Evolutionary conservation across 352 stramenopile species (phyloP).

Genomic region (Phytophthora rubi): DNA sequence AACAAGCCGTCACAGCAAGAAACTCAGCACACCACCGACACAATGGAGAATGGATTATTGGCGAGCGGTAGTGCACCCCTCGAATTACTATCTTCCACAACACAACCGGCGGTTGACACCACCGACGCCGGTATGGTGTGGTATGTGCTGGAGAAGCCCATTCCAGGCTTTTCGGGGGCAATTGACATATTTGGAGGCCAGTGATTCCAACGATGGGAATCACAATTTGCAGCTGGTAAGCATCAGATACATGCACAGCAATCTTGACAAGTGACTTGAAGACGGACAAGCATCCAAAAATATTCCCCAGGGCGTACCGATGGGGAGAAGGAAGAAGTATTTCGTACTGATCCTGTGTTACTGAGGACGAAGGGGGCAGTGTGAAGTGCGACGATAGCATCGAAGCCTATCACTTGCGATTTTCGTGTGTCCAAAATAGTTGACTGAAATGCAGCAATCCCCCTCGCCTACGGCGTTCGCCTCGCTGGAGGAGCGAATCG

Average conservation of each 20-base stretch:
- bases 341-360: constrained; percentile 1
- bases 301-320: constrained; percentile 24
- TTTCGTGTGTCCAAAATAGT: constrained; percentile 5
- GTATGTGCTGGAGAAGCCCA: constrained; percentile 54
- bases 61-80: neutral
- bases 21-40: constrained; percentile 5
- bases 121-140: constrained; percentile 37
- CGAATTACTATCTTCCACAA: neutral
- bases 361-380: constrained; percentile 21
- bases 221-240: neutral
- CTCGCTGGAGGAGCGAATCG: constrained; percentile 70
- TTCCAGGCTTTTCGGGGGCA: constrained; percentile 45
- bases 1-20: neutral
- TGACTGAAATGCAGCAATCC: constrained; percentile 24
- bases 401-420: constrained; percentile 1
- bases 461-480: constrained; percentile 42
- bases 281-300: constrained; percentile 37
- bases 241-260: neutral
- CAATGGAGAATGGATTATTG: neutral
- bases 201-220: neutral
- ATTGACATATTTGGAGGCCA: constrained; percentile 20
- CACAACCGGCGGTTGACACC: neutral
- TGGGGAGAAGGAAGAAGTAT: neutral
- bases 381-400: neutral
- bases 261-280: constrained; percentile 14